phyloP scores from a whole-genome alignment of 2,329 filamentous ascomycete genomes.

The Zymoseptoria passerinii region DNA sequence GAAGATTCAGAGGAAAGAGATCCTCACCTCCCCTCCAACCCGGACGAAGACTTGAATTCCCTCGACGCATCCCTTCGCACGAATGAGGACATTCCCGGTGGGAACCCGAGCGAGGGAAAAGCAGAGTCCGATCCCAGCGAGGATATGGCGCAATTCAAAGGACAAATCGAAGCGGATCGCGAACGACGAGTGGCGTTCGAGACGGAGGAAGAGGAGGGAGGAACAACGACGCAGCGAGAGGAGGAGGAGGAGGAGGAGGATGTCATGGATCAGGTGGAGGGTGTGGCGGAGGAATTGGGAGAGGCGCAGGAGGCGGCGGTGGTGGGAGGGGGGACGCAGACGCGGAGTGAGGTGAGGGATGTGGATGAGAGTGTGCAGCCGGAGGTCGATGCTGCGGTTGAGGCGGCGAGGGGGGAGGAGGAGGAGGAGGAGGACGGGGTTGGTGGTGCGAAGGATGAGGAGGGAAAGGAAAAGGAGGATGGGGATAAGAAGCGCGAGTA shows the following conservation, averaged over 20 bases:
- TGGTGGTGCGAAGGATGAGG: conserved; percentile 1
- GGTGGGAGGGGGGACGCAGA: too few relatives aligned
- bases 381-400: neutral
- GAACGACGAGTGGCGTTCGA: neutral
- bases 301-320: conserved; percentile 4
- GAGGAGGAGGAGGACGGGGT: too few relatives aligned
- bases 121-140: conserved; percentile 1
- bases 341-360: neutral
- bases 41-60: conserved; percentile 1
- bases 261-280: conserved; percentile 11
- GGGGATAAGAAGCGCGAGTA: conserved; percentile 1
- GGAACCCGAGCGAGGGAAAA: neutral
- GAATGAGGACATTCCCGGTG: conserved; percentile 4
- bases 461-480: conserved; percentile 1
- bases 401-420: neutral
- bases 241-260: neutral
- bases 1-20: conserved; percentile 1
- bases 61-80: conserved; percentile 9
- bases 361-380: neutral
- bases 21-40: neutral
- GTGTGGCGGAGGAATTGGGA: conserved; percentile 14
- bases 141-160: conserved; percentile 14
- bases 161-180: neutral
- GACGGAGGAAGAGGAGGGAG: neutral
- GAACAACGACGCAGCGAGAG: too few relatives aligned